Conservation (phyloP, 176 grass and related monocot genomes). For the Carex myosuroides region DNA sequence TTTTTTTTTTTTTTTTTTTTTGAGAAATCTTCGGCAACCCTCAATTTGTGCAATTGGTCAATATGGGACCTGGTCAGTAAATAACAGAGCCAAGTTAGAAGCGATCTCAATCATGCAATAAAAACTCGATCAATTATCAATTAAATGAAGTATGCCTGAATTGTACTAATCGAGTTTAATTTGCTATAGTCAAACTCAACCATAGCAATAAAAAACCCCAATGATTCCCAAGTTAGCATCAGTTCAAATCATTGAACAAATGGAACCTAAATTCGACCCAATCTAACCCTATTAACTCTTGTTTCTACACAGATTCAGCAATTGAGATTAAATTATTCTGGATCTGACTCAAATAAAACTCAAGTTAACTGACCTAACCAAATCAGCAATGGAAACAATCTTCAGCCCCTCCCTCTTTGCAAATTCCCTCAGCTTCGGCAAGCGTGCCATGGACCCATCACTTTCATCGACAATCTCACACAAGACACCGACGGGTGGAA, state of each 20-base stretch:
- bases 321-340: not conserved
- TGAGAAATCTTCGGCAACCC: not conserved
- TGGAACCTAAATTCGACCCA: not conserved
- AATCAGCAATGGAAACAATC: conserved; percentile 89
- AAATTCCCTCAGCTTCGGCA: conserved; percentile 59
- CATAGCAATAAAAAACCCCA: not conserved
- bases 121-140: not conserved
- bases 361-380: conserved; percentile 51
- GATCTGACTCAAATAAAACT: not conserved
- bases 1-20: not conserved
- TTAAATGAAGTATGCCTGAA: not conserved
- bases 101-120: not conserved
- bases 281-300: not conserved
- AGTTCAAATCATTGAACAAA: not conserved
- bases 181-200: not conserved
- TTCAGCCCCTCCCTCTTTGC: conserved; percentile 82
- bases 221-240: not conserved
- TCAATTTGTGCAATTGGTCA: not conserved
- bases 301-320: not conserved
- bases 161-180: not conserved
- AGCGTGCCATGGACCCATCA: conserved; percentile 82
- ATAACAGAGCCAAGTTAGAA: not conserved
- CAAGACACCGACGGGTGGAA: conserved; percentile 58
- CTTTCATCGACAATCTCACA: conserved; percentile 83
- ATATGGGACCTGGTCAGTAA: not conserved